phyloP scores from a whole-genome alignment of 108 stramenopile species.

The Stephanodiscus minutulus region DNA sequence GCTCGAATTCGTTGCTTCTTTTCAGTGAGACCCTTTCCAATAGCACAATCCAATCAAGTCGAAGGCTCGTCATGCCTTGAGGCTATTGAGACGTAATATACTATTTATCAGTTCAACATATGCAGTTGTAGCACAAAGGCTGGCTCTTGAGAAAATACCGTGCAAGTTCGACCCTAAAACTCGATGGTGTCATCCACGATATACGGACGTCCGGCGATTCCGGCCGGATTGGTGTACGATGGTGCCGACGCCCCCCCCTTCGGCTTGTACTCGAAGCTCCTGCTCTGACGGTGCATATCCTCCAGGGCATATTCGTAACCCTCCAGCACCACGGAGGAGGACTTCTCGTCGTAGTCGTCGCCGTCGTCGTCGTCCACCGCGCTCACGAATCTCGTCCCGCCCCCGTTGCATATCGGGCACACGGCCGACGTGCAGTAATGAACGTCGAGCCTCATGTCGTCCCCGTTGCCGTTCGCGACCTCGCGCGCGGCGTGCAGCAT shows the following conservation, averaged over 20 bases:
- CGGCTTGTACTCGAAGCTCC: conserved; percentile 11
- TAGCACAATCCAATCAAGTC: too few relatives aligned
- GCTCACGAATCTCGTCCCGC: not conserved
- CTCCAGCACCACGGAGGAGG: not conserved
- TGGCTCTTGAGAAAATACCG: too few relatives aligned
- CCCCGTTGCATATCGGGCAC: conserved; percentile 13
- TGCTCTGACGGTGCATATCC: not conserved
- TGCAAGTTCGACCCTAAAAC: not conserved
- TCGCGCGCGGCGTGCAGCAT: not conserved
- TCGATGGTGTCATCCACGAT: conserved; percentile 17
- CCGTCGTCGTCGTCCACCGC: conserved; percentile 1
- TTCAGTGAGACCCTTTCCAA: too few relatives aligned
- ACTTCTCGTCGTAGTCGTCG: not conserved
- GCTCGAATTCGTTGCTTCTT: too few relatives aligned
- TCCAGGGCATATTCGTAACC: not conserved
- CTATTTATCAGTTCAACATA: too few relatives aligned
- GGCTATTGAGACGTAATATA: too few relatives aligned
- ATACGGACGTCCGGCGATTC: conserved; percentile 6
- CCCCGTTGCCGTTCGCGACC: conserved; percentile 7
- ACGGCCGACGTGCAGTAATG: conserved; percentile 15
- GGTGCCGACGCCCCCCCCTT: conserved; percentile 1
- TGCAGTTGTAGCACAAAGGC: too few relatives aligned
- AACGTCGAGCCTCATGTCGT: conserved; percentile 3
- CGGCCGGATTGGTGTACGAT: conserved; percentile 3
- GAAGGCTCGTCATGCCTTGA: too few relatives aligned